Conservation (phyloP, 768 basidiomycete genomes). For the Phylloporus sp. region DNA sequence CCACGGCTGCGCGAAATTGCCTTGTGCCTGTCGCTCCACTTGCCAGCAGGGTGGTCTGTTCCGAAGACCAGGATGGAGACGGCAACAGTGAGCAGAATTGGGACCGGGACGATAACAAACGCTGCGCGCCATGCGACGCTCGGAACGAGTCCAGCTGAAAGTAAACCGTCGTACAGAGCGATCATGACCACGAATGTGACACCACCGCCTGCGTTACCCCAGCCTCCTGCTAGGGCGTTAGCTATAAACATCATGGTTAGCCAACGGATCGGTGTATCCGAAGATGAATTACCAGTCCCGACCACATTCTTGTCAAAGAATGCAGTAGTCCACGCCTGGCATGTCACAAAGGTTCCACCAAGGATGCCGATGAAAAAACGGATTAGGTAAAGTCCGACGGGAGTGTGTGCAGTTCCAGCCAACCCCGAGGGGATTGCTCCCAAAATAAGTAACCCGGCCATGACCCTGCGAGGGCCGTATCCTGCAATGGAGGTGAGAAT, state of each 20-base stretch:
- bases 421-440: conserved; percentile 7
- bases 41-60: conserved; percentile 8
- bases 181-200: conserved; percentile 9
- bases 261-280: background rate
- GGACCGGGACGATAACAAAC: conserved; percentile 54
- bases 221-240: conserved; percentile 2
- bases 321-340: conserved; percentile 55
- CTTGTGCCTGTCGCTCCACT: conserved; percentile 9
- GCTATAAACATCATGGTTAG: background rate
- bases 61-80: background rate
- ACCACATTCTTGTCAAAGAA: conserved; percentile 53
- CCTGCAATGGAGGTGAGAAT: background rate
- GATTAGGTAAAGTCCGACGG: conserved; percentile 37
- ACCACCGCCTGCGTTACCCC: conserved; percentile 4
- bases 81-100: conserved; percentile 44
- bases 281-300: conserved; percentile 26
- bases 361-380: conserved; percentile 60
- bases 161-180: conserved; percentile 37
- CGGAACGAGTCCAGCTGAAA: conserved; percentile 32
- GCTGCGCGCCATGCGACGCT: conserved; percentile 50
- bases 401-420: conserved; percentile 34
- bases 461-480: conserved; percentile 7
- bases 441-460: conserved; percentile 3
- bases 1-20: background rate
- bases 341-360: conserved; percentile 57